Evolutionary conservation across 176 grass and related monocot genomes (phyloP), one percentile per base, ranked within the genome.

Genomic region (Puccinellia tenuiflora): DNA sequence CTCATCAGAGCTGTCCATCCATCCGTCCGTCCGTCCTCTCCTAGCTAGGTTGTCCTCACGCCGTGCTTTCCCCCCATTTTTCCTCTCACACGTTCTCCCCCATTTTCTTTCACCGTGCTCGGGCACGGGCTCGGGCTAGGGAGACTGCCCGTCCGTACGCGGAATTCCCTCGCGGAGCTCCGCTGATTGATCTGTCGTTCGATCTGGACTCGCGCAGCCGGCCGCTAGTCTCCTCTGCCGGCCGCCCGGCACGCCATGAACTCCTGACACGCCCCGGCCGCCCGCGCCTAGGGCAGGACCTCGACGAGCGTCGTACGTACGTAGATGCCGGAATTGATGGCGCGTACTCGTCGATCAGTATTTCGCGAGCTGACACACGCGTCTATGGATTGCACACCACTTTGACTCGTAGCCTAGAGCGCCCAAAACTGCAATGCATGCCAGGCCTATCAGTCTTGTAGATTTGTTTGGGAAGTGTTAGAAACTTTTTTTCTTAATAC

Each of bases 111-210:
- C n/a, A n/a, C n/a, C n/a, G n/a, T n/a, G n/a, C n/a, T n/a, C n/a
- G n/a, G n/a, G n/a, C n/a, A n/a, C n/a, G 42, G 42, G 42, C 42
- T 45, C 11, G 61, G 56, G 31, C 8, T 68, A 45, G 40, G 40
- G 8, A 6, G 38, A 5, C 37, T 7, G 37, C 7, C 7, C 9
- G 40, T 15, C 4, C 46, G 46, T 48, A 48, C 83, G 83, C 88
- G 88, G 88, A 86, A 79, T 90, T 90, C 61, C 56, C 74, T 86
- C 84, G 79, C 73, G 39, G 38, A 52, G 8, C 25, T n/a, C n/a
- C n/a, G n/a, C n/a, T 17, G 12, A 20, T 50, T 46, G 43, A 46
- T 46, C 43, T 46, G 43, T 45, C 8, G 3, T 45, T 13, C 14
- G 62, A 9, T 15, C 11, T 14, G 37, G 63, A 26, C 10, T 30